Evolutionary conservation across 1,284 basidiomycete genomes (phyloP).

Genomic region (Trametes sp.): DNA sequence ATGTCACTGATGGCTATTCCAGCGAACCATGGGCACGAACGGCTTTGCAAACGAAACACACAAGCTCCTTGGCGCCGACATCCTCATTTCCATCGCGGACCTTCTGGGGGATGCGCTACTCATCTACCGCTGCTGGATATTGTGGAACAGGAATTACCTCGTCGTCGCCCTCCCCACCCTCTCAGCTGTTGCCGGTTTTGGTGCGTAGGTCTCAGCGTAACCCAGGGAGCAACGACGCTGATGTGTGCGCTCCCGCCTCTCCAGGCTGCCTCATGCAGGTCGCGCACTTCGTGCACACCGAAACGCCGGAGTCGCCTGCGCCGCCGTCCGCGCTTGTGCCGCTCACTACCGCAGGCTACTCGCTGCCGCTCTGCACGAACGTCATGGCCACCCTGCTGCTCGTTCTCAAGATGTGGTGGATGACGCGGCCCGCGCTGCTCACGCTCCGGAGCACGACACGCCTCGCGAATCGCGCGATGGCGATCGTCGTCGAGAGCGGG

Average conservation of each 20-base stretch:
- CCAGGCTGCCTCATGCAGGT: slow-evolving; percentile 22
- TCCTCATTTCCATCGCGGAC: slow-evolving; percentile 47
- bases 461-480: slow-evolving; percentile 34
- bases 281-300: slow-evolving; percentile 11
- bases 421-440: slow-evolving; percentile 8
- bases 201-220: slow-evolving; percentile 36
- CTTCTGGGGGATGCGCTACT: slow-evolving; percentile 47
- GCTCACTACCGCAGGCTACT: slow-evolving; percentile 5
- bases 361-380: slow-evolving; percentile 3
- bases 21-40: slow-evolving; percentile 3
- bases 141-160: slow-evolving; percentile 44
- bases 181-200: slow-evolving; percentile 41
- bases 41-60: slow-evolving; percentile 43
- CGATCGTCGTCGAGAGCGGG: slow-evolving; percentile 50
- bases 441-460: slow-evolving; percentile 12
- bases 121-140: slow-evolving; percentile 49
- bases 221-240: background rate
- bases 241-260: too few relatives aligned
- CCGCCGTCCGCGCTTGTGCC: slow-evolving; percentile 19
- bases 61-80: slow-evolving; percentile 41
- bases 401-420: background rate
- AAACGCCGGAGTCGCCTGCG: slow-evolving; percentile 11
- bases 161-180: slow-evolving; percentile 44
- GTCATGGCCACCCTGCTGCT: background rate
- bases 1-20: too few relatives aligned